A percentile compares a stretch with the other conserved stretches of the same genome.
phyloP scores from a whole-genome alignment of 768 basidiomycete species.

The Hygrophorus pudorinus region DNA sequence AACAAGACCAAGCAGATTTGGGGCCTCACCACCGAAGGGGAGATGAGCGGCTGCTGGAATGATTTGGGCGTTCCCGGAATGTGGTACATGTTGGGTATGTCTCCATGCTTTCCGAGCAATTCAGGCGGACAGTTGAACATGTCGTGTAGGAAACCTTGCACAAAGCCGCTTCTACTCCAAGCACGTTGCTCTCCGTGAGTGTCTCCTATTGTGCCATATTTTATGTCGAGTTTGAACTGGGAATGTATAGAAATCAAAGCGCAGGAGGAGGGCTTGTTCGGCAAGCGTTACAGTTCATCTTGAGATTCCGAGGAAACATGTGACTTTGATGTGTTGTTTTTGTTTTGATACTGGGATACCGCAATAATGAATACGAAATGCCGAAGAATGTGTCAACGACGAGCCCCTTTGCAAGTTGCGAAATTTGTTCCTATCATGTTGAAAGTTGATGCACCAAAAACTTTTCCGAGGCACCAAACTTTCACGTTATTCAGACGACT shows the following conservation, averaged over 20 bases:
- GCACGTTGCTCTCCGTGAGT: conserved; percentile 58
- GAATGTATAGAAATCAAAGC: conserved; percentile 56
- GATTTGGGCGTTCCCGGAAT: conserved; percentile 41
- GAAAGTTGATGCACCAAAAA: no score
- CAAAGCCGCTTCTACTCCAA: conserved; percentile 59
- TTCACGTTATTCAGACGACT: no score
- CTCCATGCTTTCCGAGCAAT: background rate
- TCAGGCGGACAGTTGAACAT: background rate
- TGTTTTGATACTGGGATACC: no score
- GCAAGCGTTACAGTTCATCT: conserved; percentile 13
- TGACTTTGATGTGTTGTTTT: no score
- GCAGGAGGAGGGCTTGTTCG: conserved; percentile 41
- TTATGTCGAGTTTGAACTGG: background rate
- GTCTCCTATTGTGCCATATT: background rate
- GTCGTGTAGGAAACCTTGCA: conserved; percentile 41
- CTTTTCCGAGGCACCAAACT: no score
- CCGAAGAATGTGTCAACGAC: no score
- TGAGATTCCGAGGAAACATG: no score
- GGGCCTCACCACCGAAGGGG: conserved; percentile 59
- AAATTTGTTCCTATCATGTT: no score
- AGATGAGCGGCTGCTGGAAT: conserved; percentile 39
- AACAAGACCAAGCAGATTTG: conserved; percentile 39
- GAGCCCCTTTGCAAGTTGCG: no score
- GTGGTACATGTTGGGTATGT: conserved; percentile 51
- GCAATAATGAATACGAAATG: no score